These are phyloP conservation scores for Daldinia bambusicola DNA, from an alignment of 495 filamentous ascomycete genomes.

Conservation along the genomic window DNA sequence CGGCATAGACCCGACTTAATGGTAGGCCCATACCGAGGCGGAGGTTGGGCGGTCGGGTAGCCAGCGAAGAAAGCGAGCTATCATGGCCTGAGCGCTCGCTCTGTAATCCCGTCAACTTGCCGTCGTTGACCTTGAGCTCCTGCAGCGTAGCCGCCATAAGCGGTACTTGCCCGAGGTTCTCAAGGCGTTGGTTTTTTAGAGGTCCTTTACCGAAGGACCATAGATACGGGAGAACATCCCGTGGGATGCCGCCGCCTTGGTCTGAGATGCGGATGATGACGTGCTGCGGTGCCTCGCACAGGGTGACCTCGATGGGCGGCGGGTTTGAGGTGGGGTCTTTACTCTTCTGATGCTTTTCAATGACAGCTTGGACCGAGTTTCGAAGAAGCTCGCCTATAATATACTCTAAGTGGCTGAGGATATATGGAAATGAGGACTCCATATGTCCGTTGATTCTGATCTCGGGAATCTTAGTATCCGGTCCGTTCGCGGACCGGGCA, in stretches of 20 bases:
- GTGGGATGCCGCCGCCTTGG: conserved; percentile 90
- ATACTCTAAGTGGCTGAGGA: conserved; percentile 94
- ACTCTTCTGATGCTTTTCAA: conserved; percentile 67
- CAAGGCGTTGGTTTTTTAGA: conserved; percentile 73
- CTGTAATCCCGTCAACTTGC: conserved; percentile 86
- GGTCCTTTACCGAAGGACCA: conserved; percentile 98
- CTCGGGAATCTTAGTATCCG: conserved; percentile 74
- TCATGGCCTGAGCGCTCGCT: conserved; percentile 50
- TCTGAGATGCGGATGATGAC: conserved; percentile 97
- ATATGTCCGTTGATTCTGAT: conserved; percentile 88
- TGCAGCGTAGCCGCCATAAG: conserved; percentile 95
- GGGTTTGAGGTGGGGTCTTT: conserved; percentile 55
- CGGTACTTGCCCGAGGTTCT: conserved; percentile 87
- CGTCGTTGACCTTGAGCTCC: conserved; percentile 80
- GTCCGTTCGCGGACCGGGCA: conserved; percentile 74
- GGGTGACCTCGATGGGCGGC: conserved; percentile 89
- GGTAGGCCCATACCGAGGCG: conserved; percentile 93
- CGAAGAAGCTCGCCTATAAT: conserved; percentile 95
- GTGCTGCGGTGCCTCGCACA: conserved; percentile 94
- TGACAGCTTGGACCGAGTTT: conserved; percentile 92
- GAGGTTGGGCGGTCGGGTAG: conserved; percentile 84
- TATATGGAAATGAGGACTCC: conserved; percentile 93
- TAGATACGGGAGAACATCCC: conserved; percentile 84
- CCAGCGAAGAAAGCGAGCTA: conserved; percentile 80
- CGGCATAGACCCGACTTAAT: conserved; percentile 93